Evolutionary conservation across 495 filamentous ascomycete genomes (phyloP).

Genomic region (Hamigera avellanea): DNA sequence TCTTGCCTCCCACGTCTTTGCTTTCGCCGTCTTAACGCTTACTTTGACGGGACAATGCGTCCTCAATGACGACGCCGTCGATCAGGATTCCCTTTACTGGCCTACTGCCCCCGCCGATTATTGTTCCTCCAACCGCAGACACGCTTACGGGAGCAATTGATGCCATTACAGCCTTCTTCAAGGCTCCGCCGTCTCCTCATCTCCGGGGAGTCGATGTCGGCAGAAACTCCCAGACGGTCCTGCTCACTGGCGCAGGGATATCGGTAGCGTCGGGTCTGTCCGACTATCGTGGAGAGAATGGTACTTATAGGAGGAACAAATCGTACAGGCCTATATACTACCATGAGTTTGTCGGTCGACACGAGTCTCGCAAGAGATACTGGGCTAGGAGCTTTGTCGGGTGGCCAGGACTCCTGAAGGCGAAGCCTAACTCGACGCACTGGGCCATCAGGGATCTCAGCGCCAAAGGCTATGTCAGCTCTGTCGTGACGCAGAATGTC

Average conservation of each 20-base stretch:
- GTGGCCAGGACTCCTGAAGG: conserved; percentile 69
- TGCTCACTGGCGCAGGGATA: conserved; percentile 86
- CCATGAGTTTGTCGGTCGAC: conserved; percentile 69
- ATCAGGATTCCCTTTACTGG: conserved; percentile 89
- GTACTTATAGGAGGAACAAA: conserved; percentile 85
- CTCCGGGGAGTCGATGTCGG: conserved; percentile 37
- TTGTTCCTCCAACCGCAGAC: conserved; percentile 57
- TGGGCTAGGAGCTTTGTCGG: conserved; percentile 94
- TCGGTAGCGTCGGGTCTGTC: conserved; percentile 88
- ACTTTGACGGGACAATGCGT: conserved; percentile 10
- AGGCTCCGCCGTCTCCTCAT: conserved; percentile 36
- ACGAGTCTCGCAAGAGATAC: conserved; percentile 87
- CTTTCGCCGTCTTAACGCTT: no score
- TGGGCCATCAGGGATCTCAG: conserved; percentile 60
- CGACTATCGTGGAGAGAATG: conserved; percentile 82
- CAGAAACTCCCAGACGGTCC: conserved; percentile 45
- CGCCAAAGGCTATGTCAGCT: conserved; percentile 56
- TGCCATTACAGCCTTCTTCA: conserved; percentile 65
- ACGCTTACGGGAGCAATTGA: conserved; percentile 63
- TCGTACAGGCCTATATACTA: conserved; percentile 87
- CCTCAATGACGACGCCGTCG: conserved; percentile 51
- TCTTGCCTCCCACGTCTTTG: no score
- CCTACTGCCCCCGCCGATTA: conserved; percentile 64
- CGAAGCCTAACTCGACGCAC: conserved; percentile 72
- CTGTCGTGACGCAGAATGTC: conserved; percentile 90